Evolutionary conservation across 305 asterid species (phyloP).

Genomic region (Rubia balearica): DNA sequence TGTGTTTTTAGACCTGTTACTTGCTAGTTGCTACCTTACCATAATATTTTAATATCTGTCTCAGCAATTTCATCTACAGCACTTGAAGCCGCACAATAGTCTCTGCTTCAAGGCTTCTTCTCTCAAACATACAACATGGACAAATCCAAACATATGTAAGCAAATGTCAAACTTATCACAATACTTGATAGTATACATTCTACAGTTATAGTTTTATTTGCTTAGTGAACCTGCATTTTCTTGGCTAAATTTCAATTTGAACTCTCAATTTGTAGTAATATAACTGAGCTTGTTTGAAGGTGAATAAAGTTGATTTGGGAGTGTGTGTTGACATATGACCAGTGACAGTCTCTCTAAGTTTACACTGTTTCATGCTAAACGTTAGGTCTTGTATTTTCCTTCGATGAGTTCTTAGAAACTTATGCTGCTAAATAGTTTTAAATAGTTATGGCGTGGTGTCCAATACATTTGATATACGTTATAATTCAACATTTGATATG

Average conservation of each 20-base stretch:
- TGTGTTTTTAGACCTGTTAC: neutral
- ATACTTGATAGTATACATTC: neutral
- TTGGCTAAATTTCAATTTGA: neutral
- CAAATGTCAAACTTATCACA: neutral
- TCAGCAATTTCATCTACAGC: conserved; percentile 26
- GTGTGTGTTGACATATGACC: neutral
- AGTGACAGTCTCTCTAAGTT: neutral
- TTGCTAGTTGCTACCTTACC: neutral
- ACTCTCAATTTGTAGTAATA: conserved; percentile 4
- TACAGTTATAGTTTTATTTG: neutral
- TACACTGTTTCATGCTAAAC: neutral
- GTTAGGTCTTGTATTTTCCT: neutral
- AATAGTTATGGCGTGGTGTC: too few relatives aligned
- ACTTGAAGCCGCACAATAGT: conserved; percentile 38
- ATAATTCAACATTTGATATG: too few relatives aligned
- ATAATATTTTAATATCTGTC: conserved; percentile 8
- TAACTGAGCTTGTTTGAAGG: neutral
- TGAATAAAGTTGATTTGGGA: neutral
- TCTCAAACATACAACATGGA: conserved; percentile 28
- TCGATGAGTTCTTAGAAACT: too few relatives aligned
- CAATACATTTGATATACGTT: too few relatives aligned
- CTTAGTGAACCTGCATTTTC: neutral
- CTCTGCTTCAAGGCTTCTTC: conserved; percentile 24
- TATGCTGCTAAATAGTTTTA: too few relatives aligned
- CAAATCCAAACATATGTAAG: conserved; percentile 45